Evolutionary conservation across 2,329 filamentous ascomycete genomes (phyloP).

Genomic region (Xylaria multiplex): DNA sequence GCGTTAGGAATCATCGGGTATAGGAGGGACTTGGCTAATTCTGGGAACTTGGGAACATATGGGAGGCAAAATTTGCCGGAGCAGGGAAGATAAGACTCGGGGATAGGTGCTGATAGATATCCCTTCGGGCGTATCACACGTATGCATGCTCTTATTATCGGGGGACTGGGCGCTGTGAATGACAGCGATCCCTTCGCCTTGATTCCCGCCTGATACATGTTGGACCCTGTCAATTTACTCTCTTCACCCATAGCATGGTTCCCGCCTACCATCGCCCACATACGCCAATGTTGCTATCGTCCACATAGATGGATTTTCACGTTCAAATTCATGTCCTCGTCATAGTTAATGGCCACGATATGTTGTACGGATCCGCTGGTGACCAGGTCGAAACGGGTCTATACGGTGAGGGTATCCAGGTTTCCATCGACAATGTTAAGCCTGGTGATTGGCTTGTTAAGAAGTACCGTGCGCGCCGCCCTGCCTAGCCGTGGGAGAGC

Average conservation of each 20-base stretch:
- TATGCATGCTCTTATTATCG: conserved; percentile 37
- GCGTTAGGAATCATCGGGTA: not conserved
- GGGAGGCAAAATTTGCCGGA: not conserved
- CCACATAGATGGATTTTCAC: conserved; percentile 39
- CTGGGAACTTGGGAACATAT: not conserved
- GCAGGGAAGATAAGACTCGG: too few relatives aligned
- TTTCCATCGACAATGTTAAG: conserved; percentile 37
- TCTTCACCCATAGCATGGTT: conserved; percentile 41
- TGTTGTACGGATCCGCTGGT: conserved; percentile 35
- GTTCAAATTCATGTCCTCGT: conserved; percentile 29
- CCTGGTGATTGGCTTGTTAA: conserved; percentile 39
- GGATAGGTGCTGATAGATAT: conserved; percentile 29
- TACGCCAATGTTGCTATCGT: conserved; percentile 42
- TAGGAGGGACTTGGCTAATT: not conserved
- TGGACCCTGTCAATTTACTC: not conserved
- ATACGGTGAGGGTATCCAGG: conserved; percentile 38
- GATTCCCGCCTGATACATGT: conserved; percentile 21
- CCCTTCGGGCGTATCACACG: conserved; percentile 26
- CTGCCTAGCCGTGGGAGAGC: conserved; percentile 32
- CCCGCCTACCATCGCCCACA: conserved; percentile 42
- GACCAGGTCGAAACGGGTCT: conserved; percentile 39
- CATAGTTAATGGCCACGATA: conserved; percentile 33
- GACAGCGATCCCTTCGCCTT: conserved; percentile 36
- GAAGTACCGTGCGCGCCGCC: conserved; percentile 26
- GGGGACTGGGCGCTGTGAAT: conserved; percentile 44